Evolutionary conservation across 1,284 basidiomycete genomes (phyloP), one percentile per base, ranked within the genome.

Genomic region (Cryptococcus floricola): DNA sequence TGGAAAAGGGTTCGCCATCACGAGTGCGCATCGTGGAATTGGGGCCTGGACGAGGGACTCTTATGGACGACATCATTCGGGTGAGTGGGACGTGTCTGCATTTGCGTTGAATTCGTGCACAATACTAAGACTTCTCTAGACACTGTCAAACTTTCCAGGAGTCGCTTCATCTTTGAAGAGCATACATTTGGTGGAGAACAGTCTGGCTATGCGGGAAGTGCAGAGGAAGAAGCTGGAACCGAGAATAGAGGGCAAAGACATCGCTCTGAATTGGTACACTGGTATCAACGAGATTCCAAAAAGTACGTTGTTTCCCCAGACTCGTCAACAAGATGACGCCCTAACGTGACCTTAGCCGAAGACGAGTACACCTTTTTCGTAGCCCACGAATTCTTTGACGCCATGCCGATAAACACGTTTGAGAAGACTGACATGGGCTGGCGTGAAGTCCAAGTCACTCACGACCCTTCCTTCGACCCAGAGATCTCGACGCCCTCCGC

Each of bases 301-400:
- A 23, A 65, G 78, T 77, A 50, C 67, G 73, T 68, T 34, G 53
- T 46, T 37, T 50, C 49, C 31, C 10, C 10, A 19, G 25, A 18
- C n/a, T 44, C 41, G 25, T 43, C 28, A 34, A 34, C 19, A 10
- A 5, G 31, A 39, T 50, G 42, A 42, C 23, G 14, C 43, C 14
- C 18, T 19, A 12, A 46, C n/a, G 16, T 57, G 7, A 50, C 38
- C 9, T 39, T 41, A 49, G 39, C 50, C 63, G 61, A 79, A 34
- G 81, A 83, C 16, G 79, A 77, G 42, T 98, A 87, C 74, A 96
- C 92, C 0, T 86, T 97, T 79, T 75, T 96, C 19, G 78, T 97
- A 7, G 96, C 95, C 0, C 95, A 98, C 73, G 96, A 98, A 71
- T 97, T 98, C 77, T 98, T 99, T 62, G 96, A 98, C 70, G 95